Percentiles rank a stretch among this genome's conserved stretches.
phyloP scores from a whole-genome alignment of 2,329 filamentous ascomycete genomes.

The Trichoderma asperellum region DNA sequence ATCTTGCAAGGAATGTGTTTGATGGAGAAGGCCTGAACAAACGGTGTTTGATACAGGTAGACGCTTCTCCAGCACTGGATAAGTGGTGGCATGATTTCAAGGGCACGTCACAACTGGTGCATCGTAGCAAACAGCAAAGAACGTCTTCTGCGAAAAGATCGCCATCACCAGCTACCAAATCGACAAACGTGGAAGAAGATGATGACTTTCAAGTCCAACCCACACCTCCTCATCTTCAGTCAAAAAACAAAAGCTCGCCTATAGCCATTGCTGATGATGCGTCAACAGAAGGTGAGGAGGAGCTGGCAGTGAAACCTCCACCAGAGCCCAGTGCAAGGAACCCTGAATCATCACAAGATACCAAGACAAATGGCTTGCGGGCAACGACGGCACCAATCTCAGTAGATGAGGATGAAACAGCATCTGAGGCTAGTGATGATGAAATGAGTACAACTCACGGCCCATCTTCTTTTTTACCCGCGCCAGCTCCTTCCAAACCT shows the following conservation, averaged over 20 bases:
- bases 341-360: slow-evolving; percentile 31
- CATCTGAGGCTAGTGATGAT: slow-evolving; percentile 47
- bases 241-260: slow-evolving; percentile 35
- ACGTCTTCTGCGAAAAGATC: slow-evolving; percentile 26
- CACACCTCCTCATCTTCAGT: slow-evolving; percentile 48
- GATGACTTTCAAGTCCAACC: slow-evolving; percentile 57
- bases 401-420: slow-evolving; percentile 47
- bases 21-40: slow-evolving; percentile 41
- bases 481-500: slow-evolving; percentile 32
- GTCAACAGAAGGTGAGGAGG: slow-evolving; percentile 43
- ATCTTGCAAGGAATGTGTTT: slow-evolving; percentile 51
- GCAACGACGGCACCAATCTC: slow-evolving; percentile 13
- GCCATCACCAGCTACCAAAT: slow-evolving; percentile 31
- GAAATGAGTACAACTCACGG: slow-evolving; percentile 35
- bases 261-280: slow-evolving; percentile 35
- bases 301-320: slow-evolving; percentile 33
- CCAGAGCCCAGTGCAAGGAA: slow-evolving; percentile 32
- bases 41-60: slow-evolving; percentile 38
- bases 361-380: slow-evolving; percentile 23
- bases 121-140: slow-evolving; percentile 31
- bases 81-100: slow-evolving; percentile 55
- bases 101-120: slow-evolving; percentile 36
- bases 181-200: slow-evolving; percentile 48
- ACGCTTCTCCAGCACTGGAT: slow-evolving; percentile 45
- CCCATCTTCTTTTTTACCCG: slow-evolving; percentile 31